A percentile compares a stretch with the other conserved stretches of the same genome.
Conservation (phyloP, 1,139 yeast species). For the Zygosaccharomyces sapae region DNA sequence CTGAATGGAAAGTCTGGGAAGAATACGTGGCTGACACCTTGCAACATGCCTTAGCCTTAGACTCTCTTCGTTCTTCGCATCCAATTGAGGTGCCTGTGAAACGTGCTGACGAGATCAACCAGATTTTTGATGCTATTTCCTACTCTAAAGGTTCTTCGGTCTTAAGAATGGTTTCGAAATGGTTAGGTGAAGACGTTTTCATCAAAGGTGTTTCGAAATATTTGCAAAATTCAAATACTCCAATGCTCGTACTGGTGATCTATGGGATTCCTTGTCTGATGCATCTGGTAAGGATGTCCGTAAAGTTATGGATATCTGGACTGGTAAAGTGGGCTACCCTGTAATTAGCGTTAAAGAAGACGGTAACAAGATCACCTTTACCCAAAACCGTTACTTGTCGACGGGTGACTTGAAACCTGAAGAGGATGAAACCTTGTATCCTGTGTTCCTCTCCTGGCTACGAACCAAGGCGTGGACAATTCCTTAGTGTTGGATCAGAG, state of each 20-base stretch:
- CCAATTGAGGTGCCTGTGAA: constrained; percentile 83
- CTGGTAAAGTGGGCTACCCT: constrained; percentile 81
- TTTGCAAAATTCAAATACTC: constrained; percentile 64
- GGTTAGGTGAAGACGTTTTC: constrained; percentile 71
- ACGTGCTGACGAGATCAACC: constrained; percentile 79
- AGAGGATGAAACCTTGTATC: constrained; percentile 70
- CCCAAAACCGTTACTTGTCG: constrained; percentile 71
- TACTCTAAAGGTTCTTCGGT: constrained; percentile 80
- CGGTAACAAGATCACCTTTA: constrained; percentile 46
- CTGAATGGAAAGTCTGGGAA: constrained; percentile 86
- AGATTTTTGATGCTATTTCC: constrained; percentile 81
- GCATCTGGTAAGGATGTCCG: constrained; percentile 73
- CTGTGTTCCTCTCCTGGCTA: constrained; percentile 75
- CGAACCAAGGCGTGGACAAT: constrained; percentile 62
- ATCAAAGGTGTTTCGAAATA: constrained; percentile 74
- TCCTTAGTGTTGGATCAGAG: constrained; percentile 55
- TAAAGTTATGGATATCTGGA: constrained; percentile 76
- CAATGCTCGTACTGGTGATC: constrained; percentile 74
- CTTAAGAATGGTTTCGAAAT: constrained; percentile 70
- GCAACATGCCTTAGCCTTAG: constrained; percentile 67
- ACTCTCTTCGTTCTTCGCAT: constrained; percentile 74
- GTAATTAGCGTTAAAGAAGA: constrained; percentile 57
- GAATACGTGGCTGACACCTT: constrained; percentile 63
- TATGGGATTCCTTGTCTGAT: constrained; percentile 72
- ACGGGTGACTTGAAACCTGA: constrained; percentile 75